phyloP scores from a whole-genome alignment of 1,284 basidiomycete genomes.

The Cerrena zonata region DNA sequence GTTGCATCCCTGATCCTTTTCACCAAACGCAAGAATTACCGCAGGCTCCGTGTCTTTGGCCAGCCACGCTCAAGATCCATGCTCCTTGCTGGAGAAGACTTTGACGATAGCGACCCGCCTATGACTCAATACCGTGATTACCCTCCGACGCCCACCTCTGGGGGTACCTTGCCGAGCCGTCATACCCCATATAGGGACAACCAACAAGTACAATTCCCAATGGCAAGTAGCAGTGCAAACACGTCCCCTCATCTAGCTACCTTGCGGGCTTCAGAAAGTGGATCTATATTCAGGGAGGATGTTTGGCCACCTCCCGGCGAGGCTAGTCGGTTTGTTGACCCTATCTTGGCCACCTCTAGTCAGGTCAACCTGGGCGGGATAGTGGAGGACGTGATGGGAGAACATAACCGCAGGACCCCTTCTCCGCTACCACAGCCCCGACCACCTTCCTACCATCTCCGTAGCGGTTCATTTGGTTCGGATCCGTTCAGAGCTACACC shows the following conservation, averaged over 20 bases:
- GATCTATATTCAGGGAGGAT: slow-evolving; percentile 46
- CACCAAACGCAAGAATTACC: slow-evolving; percentile 37
- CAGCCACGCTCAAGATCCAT: slow-evolving; percentile 33
- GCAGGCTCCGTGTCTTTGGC: slow-evolving; percentile 35
- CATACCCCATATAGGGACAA: too few species aligned
- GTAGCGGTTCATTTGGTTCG: background rate
- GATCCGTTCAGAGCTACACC: background rate
- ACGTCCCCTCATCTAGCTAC: slow-evolving; percentile 34
- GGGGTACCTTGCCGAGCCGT: background rate
- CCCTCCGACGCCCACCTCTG: slow-evolving; percentile 19
- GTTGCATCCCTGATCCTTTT: slow-evolving; percentile 36
- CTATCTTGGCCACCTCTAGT: slow-evolving; percentile 30
- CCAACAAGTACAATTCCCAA: slow-evolving; percentile 8
- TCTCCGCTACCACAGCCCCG: background rate
- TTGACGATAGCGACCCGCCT: slow-evolving; percentile 35
- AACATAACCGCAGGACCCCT: background rate
- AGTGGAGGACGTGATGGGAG: slow-evolving; percentile 50
- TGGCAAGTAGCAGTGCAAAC: slow-evolving; percentile 9
- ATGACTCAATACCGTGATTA: slow-evolving; percentile 28
- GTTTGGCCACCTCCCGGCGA: slow-evolving; percentile 45
- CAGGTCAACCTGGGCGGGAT: slow-evolving; percentile 38
- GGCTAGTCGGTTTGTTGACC: slow-evolving; percentile 38
- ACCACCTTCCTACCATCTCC: slow-evolving; percentile 15
- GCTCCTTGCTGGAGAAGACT: slow-evolving; percentile 42
- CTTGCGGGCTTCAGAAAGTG: slow-evolving; percentile 38